Percentiles rank a stretch among this genome's conserved stretches.
Evolutionary conservation across 768 basidiomycete species (phyloP).

Genomic region (Filobasidium floriforme): DNA sequence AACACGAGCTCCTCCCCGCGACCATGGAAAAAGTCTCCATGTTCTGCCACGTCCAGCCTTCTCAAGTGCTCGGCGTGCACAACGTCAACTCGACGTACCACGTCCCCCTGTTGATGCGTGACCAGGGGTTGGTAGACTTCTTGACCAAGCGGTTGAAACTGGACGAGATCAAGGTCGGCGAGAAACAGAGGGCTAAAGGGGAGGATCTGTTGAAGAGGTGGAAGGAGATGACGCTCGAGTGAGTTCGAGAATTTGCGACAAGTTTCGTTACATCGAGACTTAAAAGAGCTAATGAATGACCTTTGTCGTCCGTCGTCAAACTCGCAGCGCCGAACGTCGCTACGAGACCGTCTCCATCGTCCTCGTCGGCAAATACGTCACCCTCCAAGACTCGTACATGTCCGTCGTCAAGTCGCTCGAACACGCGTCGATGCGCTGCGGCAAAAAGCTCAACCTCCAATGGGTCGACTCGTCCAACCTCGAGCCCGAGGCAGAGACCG

Average conservation of each 20-base stretch:
- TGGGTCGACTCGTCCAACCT: conserved; percentile 96
- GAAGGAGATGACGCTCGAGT: conserved; percentile 77
- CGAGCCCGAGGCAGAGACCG: conserved; percentile 69
- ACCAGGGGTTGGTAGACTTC: conserved; percentile 84
- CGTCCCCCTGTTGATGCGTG: conserved; percentile 81
- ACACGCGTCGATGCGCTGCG: conserved; percentile 90
- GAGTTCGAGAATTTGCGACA: conserved; percentile 30
- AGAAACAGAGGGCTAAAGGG: conserved; percentile 59
- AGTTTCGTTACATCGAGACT: conserved; percentile 7
- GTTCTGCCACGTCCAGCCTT: conserved; percentile 91
- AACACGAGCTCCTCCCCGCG: conserved; percentile 67
- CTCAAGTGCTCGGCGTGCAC: conserved; percentile 85
- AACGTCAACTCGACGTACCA: conserved; percentile 96
- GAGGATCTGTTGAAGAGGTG: conserved; percentile 62
- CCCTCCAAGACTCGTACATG: conserved; percentile 97
- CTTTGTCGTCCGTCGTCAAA: no score
- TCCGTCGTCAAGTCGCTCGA: conserved; percentile 93
- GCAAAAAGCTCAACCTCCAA: conserved; percentile 72
- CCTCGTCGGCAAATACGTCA: conserved; percentile 94
- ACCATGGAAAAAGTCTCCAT: conserved; percentile 96
- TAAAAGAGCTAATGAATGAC: no score
- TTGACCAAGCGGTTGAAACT: conserved; percentile 76
- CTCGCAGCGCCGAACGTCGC: conserved; percentile 74
- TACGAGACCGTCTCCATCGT: conserved; percentile 83
- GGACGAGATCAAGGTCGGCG: conserved; percentile 51